These are phyloP conservation scores for Sextonia rubra DNA, from an alignment of 164 flowering plant genomes.

Conservation along the genomic window DNA sequence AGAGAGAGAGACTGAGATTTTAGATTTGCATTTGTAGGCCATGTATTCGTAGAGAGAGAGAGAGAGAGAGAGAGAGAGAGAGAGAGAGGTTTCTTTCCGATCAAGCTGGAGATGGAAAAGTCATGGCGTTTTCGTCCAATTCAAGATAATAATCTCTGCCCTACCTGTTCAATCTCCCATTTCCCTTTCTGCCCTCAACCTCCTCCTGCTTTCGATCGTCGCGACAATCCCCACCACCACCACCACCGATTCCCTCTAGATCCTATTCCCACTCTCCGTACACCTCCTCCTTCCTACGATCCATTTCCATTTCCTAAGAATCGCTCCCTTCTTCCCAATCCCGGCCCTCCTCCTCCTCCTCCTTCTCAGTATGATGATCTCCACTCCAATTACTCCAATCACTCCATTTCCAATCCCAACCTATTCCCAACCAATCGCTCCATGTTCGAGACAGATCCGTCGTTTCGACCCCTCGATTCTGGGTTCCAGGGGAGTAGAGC, in stretches of 20 bases:
- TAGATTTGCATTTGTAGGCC: too few relatives aligned
- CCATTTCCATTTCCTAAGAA: conserved; percentile 20
- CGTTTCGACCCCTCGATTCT: too few relatives aligned
- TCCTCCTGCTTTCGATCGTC: conserved; percentile 18
- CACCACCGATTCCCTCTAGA: background rate
- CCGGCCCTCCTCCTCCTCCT: too few relatives aligned
- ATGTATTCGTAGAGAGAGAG: too few relatives aligned
- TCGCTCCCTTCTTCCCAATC: too few relatives aligned
- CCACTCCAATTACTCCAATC: background rate
- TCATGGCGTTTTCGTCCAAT: conserved; percentile 51
- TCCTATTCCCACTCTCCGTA: conserved; percentile 6
- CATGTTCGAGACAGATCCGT: too few relatives aligned
- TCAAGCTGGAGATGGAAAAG: conserved; percentile 31
- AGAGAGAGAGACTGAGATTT: too few relatives aligned
- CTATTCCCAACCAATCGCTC: too few relatives aligned
- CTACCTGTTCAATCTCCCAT: conserved; percentile 54
- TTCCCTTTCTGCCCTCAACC: conserved; percentile 70
- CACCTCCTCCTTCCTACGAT: conserved; percentile 27
- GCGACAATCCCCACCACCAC: conserved; percentile 10
- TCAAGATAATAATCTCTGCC: conserved; percentile 45
- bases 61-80: too few relatives aligned
- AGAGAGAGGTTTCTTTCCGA: too few relatives aligned
- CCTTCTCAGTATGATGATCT: conserved; percentile 1
- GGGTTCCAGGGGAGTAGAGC: too few relatives aligned
- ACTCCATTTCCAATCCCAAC: too few relatives aligned